Evolutionary conservation across 1,139 yeast genomes (phyloP), one percentile per base, ranked within the genome.

Genomic region (Debaryomycetaceae sp.): DNA sequence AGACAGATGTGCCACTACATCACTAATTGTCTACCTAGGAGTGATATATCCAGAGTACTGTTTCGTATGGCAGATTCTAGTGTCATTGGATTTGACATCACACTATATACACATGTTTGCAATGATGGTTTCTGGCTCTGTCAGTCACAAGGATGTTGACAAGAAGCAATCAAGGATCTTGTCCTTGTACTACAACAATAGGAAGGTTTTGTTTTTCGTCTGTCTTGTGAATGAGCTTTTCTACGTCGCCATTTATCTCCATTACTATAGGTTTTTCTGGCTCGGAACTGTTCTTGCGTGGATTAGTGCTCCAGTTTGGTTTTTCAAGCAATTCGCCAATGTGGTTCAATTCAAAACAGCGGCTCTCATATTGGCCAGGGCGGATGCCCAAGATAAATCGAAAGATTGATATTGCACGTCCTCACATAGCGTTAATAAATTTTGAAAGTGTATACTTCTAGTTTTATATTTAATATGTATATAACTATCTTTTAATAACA

Each of bases 21-120:
- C 96, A 22, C 76, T 95, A 58, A 83, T 90, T 55, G 90, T 96
- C 62, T 93, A 81, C 65, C 75, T 95, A 49, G 81, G 95, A 55
- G 83, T 87, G 38, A 75, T 87, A 43, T 91, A 88, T 60, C 98
- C 98, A 7, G 48, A 58, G 17, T 78, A 63, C 59, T 73, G 74
- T 45, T 67, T 87, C 14, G 58, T 84, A n/a, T 91, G 95, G 84
- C 99, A 95, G 69, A 59, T 87, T 31, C 73, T 93, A 57, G 83
- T 90, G 45, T 86, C 95, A 24, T 72, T 93, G 57, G 99, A 95
- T 66, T 77, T 95, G 59, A 91, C 98, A 2, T 86, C 96, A 45
- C 99, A 95, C 63, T 95, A 95, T 70, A 88, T 95, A 87, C 99
- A 95, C 72, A 93, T 95, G 99, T 91, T 91, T 65, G 97, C 98